These are phyloP conservation scores for Cytospora leucostoma DNA, from an alignment of 2,329 filamentous ascomycete genomes.

Conservation along the genomic window DNA sequence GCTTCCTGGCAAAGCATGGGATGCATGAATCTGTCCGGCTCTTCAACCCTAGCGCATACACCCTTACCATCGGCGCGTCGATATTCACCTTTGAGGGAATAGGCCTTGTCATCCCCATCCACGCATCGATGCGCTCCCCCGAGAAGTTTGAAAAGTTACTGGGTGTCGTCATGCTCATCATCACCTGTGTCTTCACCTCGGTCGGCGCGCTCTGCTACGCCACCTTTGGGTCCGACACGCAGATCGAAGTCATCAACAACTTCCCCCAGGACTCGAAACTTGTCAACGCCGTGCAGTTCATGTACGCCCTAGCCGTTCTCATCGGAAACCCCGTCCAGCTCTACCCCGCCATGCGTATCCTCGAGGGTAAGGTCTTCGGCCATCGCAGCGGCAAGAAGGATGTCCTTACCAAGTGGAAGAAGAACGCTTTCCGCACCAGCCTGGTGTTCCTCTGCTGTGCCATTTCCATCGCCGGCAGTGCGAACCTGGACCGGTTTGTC, in stretches of 20 bases:
- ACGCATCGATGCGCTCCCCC: slow-evolving; percentile 72
- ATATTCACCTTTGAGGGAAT: slow-evolving; percentile 82
- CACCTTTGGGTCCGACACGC: slow-evolving; percentile 68
- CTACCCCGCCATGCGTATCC: slow-evolving; percentile 71
- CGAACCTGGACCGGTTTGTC: slow-evolving; percentile 73
- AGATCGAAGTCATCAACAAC: slow-evolving; percentile 76
- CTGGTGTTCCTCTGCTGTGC: slow-evolving; percentile 61
- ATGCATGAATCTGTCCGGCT: slow-evolving; percentile 62
- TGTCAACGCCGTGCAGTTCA: slow-evolving; percentile 75
- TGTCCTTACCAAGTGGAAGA: slow-evolving; percentile 70
- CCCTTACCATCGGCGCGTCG: slow-evolving; percentile 70
- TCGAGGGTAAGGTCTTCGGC: slow-evolving; percentile 69
- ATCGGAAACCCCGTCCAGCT: slow-evolving; percentile 74
- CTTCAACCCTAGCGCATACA: slow-evolving; percentile 70
- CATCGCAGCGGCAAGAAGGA: slow-evolving; percentile 67
- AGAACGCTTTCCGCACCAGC: slow-evolving; percentile 64
- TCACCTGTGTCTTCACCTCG: slow-evolving; percentile 71
- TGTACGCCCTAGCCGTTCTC: slow-evolving; percentile 74
- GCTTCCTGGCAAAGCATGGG: slow-evolving; percentile 55
- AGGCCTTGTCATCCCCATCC: slow-evolving; percentile 74
- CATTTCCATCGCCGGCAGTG: slow-evolving; percentile 65
- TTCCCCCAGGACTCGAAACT: slow-evolving; percentile 69
- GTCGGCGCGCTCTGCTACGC: slow-evolving; percentile 74
- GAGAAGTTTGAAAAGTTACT: slow-evolving; percentile 67
- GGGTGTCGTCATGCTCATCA: slow-evolving; percentile 69